Evolutionary conservation across 2,329 filamentous ascomycete genomes (phyloP), one percentile per base, ranked within the genome.

Genomic region (Curvularia eragrostidis): DNA sequence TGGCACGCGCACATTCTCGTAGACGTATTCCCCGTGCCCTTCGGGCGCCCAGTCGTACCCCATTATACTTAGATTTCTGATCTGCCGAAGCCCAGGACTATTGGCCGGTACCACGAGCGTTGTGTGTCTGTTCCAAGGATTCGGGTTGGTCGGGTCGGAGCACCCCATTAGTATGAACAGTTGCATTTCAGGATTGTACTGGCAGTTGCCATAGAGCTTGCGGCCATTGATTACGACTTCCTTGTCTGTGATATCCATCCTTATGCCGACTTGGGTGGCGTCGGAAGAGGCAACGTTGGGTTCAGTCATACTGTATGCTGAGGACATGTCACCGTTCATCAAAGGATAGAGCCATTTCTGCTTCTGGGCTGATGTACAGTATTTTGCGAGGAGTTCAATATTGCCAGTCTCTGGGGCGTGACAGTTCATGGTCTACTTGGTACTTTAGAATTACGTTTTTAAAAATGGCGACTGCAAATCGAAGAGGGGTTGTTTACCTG

Each of bases 321-420:
- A 82, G 24, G 78, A 77, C 61, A 81, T 80, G 61, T 79, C 74
- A 52, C 82, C 81, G 43, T 81, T 81, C 59, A 84, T 74, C 30
- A 83, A 70, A 8, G 81, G 81, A 62, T 78, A 73, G 13, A 83
- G 75, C 81, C 81, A 84, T 59, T 78, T 76, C 66, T 80, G 74
- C 75, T 83, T 83, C 61, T 83, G 81, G 52, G 77, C 78, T 1
- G 78, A 71, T 13, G 76, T 82, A 67, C 81, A 82, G 73, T 82
- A 84, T 69, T 83, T 82, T 36, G 81, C 81, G 28, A 83, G 76
- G 9, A 84, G 78, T 64, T 84, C 82, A 69, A 84, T 83, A 67
- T 83, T 84, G 28, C 82, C 81, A 6, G 81, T 82, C 39, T 82
- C 80, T 18, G 80, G 81, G 2, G 82, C 81, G 52, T 78, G 76